Conservation (phyloP, 768 basidiomycete genomes). For the Lactarius hatsudake region DNA sequence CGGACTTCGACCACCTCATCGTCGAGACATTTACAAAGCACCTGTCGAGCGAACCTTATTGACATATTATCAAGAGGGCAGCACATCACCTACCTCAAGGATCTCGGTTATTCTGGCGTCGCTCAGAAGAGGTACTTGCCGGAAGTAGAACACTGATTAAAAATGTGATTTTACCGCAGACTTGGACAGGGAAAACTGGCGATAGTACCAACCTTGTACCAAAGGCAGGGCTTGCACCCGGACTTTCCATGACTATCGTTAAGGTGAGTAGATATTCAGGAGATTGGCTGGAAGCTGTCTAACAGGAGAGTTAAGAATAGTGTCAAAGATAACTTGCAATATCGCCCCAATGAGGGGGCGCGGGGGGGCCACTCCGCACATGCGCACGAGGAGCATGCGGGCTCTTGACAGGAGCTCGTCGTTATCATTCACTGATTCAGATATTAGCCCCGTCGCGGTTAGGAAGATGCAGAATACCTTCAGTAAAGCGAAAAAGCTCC, state of each 20-base stretch:
- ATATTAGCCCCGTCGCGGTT: background rate
- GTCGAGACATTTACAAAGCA: slow-evolving; percentile 75
- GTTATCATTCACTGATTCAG: slow-evolving; percentile 60
- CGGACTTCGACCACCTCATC: slow-evolving; percentile 89
- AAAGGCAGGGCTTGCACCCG: slow-evolving; percentile 83
- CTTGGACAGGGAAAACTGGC: background rate
- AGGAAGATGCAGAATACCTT: slow-evolving; percentile 41
- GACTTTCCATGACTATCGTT: slow-evolving; percentile 75
- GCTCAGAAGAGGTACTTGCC: slow-evolving; percentile 76
- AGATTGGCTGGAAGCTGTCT: slow-evolving; percentile 30
- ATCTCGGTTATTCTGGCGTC: slow-evolving; percentile 77
- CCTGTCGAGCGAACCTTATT: slow-evolving; percentile 39
- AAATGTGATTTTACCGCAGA: background rate
- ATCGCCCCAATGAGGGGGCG: slow-evolving; percentile 63
- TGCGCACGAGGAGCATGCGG: slow-evolving; percentile 68
- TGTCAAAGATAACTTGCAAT: slow-evolving; percentile 68
- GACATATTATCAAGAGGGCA: background rate
- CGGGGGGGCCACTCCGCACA: slow-evolving; percentile 84
- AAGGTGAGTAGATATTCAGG: slow-evolving; percentile 15
- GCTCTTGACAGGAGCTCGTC: slow-evolving; percentile 66
- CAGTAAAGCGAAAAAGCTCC: slow-evolving; percentile 72
- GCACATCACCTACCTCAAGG: slow-evolving; percentile 55
- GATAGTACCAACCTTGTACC: slow-evolving; percentile 55
- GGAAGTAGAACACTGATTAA: slow-evolving; percentile 75
- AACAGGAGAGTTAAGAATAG: slow-evolving; percentile 74